Evolutionary conservation across 1,284 basidiomycete species (phyloP).

Genomic region (Leccinum glutinopallens): DNA sequence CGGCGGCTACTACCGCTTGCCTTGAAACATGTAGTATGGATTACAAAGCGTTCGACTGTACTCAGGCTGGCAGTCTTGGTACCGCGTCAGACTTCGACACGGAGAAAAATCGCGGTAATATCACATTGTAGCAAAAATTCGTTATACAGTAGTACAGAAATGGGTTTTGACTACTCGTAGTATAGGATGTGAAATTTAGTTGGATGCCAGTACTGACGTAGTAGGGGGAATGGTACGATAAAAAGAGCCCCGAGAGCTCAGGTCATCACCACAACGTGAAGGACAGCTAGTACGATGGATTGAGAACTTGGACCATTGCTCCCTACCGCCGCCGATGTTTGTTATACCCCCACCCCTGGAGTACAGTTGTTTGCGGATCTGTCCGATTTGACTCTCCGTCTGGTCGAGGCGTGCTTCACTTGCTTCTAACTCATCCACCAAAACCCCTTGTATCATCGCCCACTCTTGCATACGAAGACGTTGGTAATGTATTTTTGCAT

Average conservation of each 20-base stretch:
- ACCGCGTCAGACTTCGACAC: neutral
- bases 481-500: neutral
- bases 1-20: neutral
- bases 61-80: neutral
- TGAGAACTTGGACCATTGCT: neutral
- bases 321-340: neutral
- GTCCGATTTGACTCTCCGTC: neutral
- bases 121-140: neutral
- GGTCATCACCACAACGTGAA: neutral
- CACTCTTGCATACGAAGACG: neutral
- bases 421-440: neutral
- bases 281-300: neutral
- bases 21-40: neutral
- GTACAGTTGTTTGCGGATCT: neutral
- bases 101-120: neutral
- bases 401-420: neutral
- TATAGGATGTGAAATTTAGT: neutral
- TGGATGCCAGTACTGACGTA: neutral
- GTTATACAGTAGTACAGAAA: neutral
- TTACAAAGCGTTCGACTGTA: neutral
- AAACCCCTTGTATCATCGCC: neutral
- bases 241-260: neutral
- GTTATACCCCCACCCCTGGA: neutral
- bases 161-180: neutral
- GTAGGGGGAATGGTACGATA: neutral